Evolutionary conservation across 495 filamentous ascomycete species (phyloP), one percentile per base, ranked within the genome.

Genomic region (Poronia punctata): DNA sequence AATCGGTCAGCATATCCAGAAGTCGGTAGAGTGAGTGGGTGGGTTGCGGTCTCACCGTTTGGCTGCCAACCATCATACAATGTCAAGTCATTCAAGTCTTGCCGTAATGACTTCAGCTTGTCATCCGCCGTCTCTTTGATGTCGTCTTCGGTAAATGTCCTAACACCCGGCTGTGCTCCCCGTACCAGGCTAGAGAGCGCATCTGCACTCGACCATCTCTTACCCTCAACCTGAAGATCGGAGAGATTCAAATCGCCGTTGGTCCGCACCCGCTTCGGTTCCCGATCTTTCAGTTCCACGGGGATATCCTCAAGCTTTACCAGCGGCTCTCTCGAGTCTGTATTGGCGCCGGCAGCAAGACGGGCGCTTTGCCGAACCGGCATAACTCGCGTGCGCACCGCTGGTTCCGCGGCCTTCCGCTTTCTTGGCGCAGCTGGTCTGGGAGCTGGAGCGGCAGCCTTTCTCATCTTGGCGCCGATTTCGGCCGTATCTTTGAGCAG

Each of bases 51-150:
- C 73, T 42, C 63, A 85, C 86, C 72, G 53, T 79, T 85, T 1
- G 88, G 87, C 14, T 78, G 75, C 71, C 83, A 93, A 17, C 74
- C 74, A 31, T 89, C 84, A 66, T 88, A 98, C 11, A 98, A 57
- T 43, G 82, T 69, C 26, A 98, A 59, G 0, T 76, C 74, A 53
- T 74, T 80, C 85, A 98, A 88, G 45, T 80, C 80, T 64, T 90
- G 68, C 36, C 93, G 74, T 43, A 96, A 47, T 0, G 74, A 74
- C 61, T 82, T 84, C 7, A 98, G 56, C 19, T 77, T 80, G 51
- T 82, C 81, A 54, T 95, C 83, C 0, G 71, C 77, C 0, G 89
- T 96, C 36, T 81, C 78, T 48, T 88, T 75, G 26, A 95, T 78
- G 64, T 97, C 83, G 1, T 83, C 79, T 1, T 74, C 68, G 10